A percentile compares a stretch with the other conserved stretches of the same genome.
These are phyloP conservation scores for Coniochaeta pulveracea DNA, from an alignment of 2,329 filamentous ascomycete species.

Conservation along the genomic window DNA sequence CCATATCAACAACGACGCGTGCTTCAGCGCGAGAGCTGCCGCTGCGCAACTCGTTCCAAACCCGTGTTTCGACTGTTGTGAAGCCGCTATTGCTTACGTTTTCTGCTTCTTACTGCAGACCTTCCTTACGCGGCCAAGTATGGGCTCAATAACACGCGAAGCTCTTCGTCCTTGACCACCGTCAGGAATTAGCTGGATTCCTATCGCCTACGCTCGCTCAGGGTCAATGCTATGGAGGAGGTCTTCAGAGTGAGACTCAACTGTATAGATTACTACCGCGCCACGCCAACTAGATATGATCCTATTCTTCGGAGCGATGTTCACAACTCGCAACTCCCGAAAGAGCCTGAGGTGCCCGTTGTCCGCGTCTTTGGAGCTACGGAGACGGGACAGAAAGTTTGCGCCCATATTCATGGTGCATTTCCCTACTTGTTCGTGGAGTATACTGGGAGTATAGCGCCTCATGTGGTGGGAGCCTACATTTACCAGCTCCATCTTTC, in stretches of 20 bases:
- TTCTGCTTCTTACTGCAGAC: too few relatives aligned
- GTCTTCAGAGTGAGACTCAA: constrained; percentile 86
- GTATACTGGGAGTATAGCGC: constrained; percentile 59
- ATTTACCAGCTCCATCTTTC: constrained; percentile 71
- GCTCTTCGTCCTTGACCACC: too few relatives aligned
- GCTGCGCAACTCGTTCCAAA: too few relatives aligned
- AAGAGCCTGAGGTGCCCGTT: constrained; percentile 67
- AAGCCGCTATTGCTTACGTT: too few relatives aligned
- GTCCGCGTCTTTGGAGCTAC: constrained; percentile 88
- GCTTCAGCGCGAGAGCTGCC: too few relatives aligned
- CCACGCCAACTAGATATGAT: constrained; percentile 67
- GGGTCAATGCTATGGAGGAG: constrained; percentile 33
- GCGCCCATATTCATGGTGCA: constrained; percentile 88
- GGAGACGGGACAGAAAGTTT: constrained; percentile 90
- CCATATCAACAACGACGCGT: too few relatives aligned
- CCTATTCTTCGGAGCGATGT: constrained; percentile 61
- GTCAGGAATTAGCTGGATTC: too few relatives aligned
- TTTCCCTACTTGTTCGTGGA: constrained; percentile 94
- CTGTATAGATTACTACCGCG: constrained; percentile 91
- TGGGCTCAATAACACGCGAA: too few relatives aligned
- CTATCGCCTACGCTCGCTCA: too few relatives aligned
- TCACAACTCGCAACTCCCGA: constrained; percentile 44
- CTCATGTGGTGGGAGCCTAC: constrained; percentile 60
- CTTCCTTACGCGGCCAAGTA: too few relatives aligned
- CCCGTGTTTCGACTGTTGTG: too few relatives aligned